phyloP scores from a whole-genome alignment of 2,329 filamentous ascomycete species.

The Dactylellina haptotyla region DNA sequence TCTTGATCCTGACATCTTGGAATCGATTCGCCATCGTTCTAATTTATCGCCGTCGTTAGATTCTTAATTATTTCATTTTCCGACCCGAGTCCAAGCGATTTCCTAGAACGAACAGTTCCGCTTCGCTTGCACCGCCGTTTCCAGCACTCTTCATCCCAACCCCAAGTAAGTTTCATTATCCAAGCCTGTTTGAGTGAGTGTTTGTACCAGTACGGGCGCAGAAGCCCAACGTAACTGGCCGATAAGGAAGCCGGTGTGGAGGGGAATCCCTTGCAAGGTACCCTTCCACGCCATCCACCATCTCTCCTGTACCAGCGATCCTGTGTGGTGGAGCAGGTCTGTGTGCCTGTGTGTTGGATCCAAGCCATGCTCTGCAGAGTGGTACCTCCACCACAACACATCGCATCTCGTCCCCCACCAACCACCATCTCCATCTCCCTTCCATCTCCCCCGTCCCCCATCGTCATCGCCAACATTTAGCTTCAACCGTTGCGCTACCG shows the following conservation, averaged over 20 bases:
- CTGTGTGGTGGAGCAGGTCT: neutral
- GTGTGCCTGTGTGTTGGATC: neutral
- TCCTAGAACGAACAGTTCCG: no score
- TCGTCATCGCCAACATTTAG: neutral
- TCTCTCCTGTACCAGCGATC: no score
- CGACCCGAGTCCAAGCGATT: neutral
- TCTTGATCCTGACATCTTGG: slow-evolving; percentile 6
- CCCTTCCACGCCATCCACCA: no score
- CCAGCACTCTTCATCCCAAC: slow-evolving; percentile 12
- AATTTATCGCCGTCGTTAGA: neutral
- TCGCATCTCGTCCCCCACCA: no score
- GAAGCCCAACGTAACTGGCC: slow-evolving; percentile 11
- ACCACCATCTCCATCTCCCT: neutral
- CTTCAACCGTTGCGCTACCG: slow-evolving; percentile 8
- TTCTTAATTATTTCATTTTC: neutral
- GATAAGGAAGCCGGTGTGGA: slow-evolving; percentile 28
- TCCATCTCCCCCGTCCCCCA: neutral
- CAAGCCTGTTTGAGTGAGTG: no score
- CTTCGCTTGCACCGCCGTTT: slow-evolving; percentile 4
- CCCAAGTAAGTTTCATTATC: neutral
- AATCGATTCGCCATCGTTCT: neutral
- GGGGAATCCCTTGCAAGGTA: slow-evolving; percentile 10
- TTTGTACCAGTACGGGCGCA: no score
- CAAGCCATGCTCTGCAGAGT: no score
- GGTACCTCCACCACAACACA: slow-evolving; percentile 40